Percentiles rank a stretch among this genome's conserved stretches.
These are phyloP conservation scores for Capronia americana DNA, from an alignment of 2,329 filamentous ascomycete species.

Conservation along the genomic window DNA sequence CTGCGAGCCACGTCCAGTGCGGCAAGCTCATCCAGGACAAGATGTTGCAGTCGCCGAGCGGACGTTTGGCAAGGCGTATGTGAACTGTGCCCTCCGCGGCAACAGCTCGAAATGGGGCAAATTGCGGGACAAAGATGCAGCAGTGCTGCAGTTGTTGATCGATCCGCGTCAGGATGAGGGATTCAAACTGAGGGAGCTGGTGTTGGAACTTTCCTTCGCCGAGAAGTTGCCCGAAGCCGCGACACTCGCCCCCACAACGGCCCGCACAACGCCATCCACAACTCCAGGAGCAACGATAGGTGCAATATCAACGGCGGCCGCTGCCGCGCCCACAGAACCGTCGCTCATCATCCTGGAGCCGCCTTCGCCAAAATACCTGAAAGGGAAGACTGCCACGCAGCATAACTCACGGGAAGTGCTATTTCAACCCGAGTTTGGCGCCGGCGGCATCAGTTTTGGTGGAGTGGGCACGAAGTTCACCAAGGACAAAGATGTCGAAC, in stretches of 20 bases:
- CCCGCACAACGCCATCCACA: neutral
- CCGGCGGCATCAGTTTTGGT: neutral
- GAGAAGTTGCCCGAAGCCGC: neutral
- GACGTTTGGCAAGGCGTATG: conserved; percentile 15
- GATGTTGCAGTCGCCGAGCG: conserved; percentile 9
- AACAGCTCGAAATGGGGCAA: conserved; percentile 22
- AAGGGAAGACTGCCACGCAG: conserved; percentile 10
- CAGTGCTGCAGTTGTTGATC: conserved; percentile 14
- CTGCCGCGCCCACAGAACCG: conserved; percentile 5
- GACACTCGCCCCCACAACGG: neutral
- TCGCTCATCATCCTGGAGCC: conserved; percentile 14
- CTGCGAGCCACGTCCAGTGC: neutral
- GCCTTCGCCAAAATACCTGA: conserved; percentile 12
- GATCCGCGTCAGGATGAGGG: conserved; percentile 3
- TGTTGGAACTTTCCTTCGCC: conserved; percentile 10
- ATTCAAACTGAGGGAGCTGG: conserved; percentile 16
- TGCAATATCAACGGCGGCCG: neutral
- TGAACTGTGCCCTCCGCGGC: conserved; percentile 14
- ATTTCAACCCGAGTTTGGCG: conserved; percentile 12
- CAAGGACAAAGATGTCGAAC: conserved; percentile 13
- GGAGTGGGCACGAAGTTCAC: neutral
- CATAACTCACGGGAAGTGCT: conserved; percentile 7
- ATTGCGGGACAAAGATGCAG: conserved; percentile 10
- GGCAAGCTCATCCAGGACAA: conserved; percentile 11
- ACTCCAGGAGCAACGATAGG: neutral